Base-by-base conservation (phyloP, 371 early-diverging fungal species). In the Actinomucor elegans region DNA sequence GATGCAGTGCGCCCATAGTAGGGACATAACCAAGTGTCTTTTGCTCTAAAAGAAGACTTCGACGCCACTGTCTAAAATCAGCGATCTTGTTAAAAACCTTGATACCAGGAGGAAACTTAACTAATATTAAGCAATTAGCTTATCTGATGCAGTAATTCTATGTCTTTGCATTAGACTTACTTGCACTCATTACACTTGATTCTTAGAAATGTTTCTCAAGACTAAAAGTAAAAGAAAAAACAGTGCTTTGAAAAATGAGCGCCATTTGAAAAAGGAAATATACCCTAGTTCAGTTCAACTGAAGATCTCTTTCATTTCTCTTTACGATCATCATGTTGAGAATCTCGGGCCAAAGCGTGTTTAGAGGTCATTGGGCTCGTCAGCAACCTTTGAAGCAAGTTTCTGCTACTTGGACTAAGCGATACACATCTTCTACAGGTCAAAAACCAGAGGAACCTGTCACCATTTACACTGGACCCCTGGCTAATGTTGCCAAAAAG, bases 1-100 rank as follows among this genome's bases (percentile, higher is more conserved):
- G 79, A 62, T 98, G 97, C 20, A 96, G 80, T 0, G 95, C 95
- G 3, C 97, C 97, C 96, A 92, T 92, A 20, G 93, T 92, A 2
- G 93, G 88, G 0, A 93, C 90, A 62, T 89, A 86, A 9, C 87
- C 92, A 2, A 93, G 67, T 3, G 77, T 70, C 54, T 81, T 72
- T 41, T 74, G 67, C 34, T 77, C 65, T 11, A 66, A 49, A 15
- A 71, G 56, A 55, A 81, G 64, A 42, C 70, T 65, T 24, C 71
- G 73, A 29, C 84, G 80, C 91, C 91, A 90, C 24, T 52, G 66
- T 21, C 88, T 82, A 46, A 85, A 80, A 17, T 80, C 83, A 1
- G 69, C 74, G 43, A 89, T 84, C 17, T 75, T 76, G 54, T 80
- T 78, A 52, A 89, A 77, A 0, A 89, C 77, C 15, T 71, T 78